Conservation (phyloP, 345 rosid genomes). For the Citrus sinensis region DNA sequence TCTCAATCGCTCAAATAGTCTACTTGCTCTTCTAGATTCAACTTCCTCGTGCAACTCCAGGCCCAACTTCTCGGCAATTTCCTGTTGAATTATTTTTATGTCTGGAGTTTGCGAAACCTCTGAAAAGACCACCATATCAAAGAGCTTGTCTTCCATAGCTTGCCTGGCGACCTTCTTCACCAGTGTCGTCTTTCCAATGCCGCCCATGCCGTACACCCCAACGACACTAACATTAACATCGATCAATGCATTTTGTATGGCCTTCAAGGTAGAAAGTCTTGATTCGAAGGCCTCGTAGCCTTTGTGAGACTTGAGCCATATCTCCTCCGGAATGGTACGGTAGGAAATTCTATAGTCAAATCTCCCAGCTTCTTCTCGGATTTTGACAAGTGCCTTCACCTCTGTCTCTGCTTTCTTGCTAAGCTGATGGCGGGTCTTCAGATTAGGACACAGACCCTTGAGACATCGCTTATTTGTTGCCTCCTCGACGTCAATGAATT, state of each 20-base stretch:
- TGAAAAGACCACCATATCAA: not conserved
- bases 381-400: too few species aligned
- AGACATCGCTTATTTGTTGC: too few species aligned
- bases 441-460: too few species aligned
- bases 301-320: too few species aligned
- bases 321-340: not conserved
- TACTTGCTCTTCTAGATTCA: not conserved
- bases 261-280: too few species aligned
- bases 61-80: not conserved
- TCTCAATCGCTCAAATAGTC: not conserved
- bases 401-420: too few species aligned
- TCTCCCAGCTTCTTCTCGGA: too few species aligned
- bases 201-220: slow-evolving; percentile 10
- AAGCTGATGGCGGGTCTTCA: too few species aligned
- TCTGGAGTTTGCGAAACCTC: not conserved
- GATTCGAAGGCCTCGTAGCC: too few species aligned
- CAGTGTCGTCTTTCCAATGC: slow-evolving; percentile 22
- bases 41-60: not conserved
- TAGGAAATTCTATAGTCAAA: not conserved
- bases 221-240: not conserved
- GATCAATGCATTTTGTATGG: not conserved
- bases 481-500: too few species aligned
- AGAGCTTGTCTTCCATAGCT: not conserved
- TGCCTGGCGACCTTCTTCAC: not conserved
- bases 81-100: too few species aligned